Evolutionary conservation across 306 rosid species (phyloP), one percentile per base, ranked within the genome.

Genomic region (Comarum palustre): DNA sequence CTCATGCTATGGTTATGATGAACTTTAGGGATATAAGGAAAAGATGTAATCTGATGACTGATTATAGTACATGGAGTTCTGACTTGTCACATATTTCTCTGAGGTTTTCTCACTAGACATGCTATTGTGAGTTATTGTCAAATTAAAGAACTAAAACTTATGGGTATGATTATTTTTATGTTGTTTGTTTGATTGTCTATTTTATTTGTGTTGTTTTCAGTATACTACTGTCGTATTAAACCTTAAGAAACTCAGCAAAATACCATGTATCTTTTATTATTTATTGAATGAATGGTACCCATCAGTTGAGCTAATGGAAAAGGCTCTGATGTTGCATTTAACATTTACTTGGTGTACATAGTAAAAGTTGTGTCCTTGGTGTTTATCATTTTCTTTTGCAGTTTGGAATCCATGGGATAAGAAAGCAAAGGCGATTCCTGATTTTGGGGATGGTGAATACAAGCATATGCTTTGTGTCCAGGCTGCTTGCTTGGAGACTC

Each of bases 341-440:
- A 27, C 20, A 13, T 6, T 27, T 20, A 6, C 57, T 12, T 12
- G 34, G 20, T 12, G 16, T 69, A 51, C 63, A 50, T n/a, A n/a
- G n/a, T n/a, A n/a, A 69, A 51, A n/a, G 13, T 29, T 10, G 43
- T 19, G 45, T 3, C 50, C 1, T 32, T 34, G 6, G 64, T 70
- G 34, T 59, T 39, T 36, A 64, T 54, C 17, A n/a, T 60, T 63
- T 72, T 66, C 12, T 0, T 22, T 6, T 82, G 74, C 73, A 92
- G 97, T 84, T 39, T 92, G 93, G 96, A 92, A 92, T 68, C 96
- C 96, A 0, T 92, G 97, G 97, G 96, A 89, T 59, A 92, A 92
- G 78, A 92, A 87, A 74, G 82, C 87, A 11, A 92, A 87, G 76
- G 71, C 84, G n/a, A 77, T 92, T 59, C 19, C 90, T 61, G 97